Percentiles rank a stretch among this genome's conserved stretches.
Conservation (phyloP, 148 eudicot genomes). For the Diospyros lotus region DNA sequence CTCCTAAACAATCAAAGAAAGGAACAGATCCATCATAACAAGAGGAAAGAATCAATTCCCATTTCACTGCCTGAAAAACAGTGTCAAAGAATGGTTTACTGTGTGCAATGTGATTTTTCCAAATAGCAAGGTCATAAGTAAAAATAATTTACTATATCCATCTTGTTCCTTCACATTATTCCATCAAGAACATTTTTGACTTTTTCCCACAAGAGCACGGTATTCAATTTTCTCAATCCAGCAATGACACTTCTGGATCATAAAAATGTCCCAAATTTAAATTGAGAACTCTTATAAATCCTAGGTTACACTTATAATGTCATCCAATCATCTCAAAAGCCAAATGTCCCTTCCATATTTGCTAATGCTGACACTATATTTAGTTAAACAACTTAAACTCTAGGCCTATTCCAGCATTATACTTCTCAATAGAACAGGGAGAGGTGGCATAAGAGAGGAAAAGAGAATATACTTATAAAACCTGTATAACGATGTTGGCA, state of each 20-base stretch:
- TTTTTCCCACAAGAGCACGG: no score
- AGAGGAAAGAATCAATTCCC: neutral
- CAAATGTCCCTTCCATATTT: neutral
- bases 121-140: neutral
- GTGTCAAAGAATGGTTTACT: neutral
- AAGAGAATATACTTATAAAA: conserved; percentile 12
- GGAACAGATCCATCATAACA: conserved; percentile 4
- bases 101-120: neutral
- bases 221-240: no score
- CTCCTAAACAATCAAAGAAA: conserved; percentile 47
- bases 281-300: neutral
- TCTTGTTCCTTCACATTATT: neutral
- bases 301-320: neutral
- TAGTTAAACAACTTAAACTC: neutral
- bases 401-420: no score
- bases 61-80: neutral
- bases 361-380: no score
- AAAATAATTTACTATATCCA: neutral
- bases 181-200: neutral
- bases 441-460: neutral
- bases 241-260: no score
- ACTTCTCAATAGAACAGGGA: neutral
- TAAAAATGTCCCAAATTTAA: neutral
- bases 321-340: neutral
- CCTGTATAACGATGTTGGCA: conserved; percentile 91